Evolutionary conservation across 305 asterid genomes (phyloP), one percentile per base, ranked within the genome.

Genomic region (Solanum aculeatissimum): DNA sequence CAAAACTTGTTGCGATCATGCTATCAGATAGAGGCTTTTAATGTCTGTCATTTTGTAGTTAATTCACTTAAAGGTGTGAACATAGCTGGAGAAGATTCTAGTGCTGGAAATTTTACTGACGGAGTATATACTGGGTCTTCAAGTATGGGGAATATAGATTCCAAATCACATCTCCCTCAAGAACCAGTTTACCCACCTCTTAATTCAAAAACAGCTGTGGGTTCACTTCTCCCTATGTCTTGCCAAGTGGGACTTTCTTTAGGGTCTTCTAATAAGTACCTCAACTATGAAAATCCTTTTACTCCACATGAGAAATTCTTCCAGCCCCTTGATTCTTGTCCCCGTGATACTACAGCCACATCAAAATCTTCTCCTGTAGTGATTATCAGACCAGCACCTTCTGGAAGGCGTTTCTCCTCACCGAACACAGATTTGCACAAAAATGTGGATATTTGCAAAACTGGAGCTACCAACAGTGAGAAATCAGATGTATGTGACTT

Each of bases 321-420:
- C 85, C 84, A 78, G 69, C 85, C 90, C n/a, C 84, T 60, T 57
- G 92, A 86, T 85, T 84, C 90, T 13, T 84, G 91, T 83, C 84
- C 82, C 83, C 77, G 85, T 65, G 90, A 88, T 85, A 90, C 90
- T 58, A 62, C 85, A 25, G 86, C 95, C 68, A 86, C 83, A 38
- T 72, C 74, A 51, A 93, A 93, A 88, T 75, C 95, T 85, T 89
- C 95, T 42, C 92, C 97, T 84, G 71, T 93, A n/a, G 91, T 93
- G 87, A 94, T 94, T 88, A 91, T 93, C 85, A 90, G 95, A 85
- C 95, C 98, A 12, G 97, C 97, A 66, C 89, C 93, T 81, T 84
- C 86, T 69, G 85, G 83, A 54, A 85, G 83, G 38, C 84, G 80
- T 86, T 83, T 86, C 54, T 80, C 65, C 6, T 74, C 85, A 62